Evolutionary conservation across 1,284 basidiomycete genomes (phyloP).

Genomic region (Cryptococcus sp.): DNA sequence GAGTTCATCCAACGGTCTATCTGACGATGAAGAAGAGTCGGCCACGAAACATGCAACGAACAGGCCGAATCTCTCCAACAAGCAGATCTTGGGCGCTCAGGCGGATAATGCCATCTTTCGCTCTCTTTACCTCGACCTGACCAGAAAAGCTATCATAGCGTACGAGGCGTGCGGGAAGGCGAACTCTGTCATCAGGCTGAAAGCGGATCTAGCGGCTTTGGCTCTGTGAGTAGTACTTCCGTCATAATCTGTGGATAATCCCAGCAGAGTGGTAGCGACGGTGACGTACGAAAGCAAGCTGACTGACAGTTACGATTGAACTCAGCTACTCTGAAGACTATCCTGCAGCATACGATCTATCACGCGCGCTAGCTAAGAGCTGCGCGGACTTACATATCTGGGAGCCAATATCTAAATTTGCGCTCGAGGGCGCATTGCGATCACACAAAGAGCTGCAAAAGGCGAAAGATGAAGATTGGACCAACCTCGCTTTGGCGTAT

Average conservation of each 20-base stretch:
- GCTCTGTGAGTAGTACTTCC: constrained; percentile 65
- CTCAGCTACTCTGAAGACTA: constrained; percentile 32
- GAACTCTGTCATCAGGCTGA: constrained; percentile 80
- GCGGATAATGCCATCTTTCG: constrained; percentile 66
- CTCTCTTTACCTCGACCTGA: constrained; percentile 69
- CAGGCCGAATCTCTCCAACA: constrained; percentile 59
- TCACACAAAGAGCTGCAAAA: constrained; percentile 31
- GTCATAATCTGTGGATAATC: neutral
- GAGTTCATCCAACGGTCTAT: constrained; percentile 27
- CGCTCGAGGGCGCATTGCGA: constrained; percentile 37
- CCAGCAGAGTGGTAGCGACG: neutral
- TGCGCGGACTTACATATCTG: constrained; percentile 42
- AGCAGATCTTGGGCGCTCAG: constrained; percentile 67
- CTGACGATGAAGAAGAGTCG: constrained; percentile 16
- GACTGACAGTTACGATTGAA: neutral
- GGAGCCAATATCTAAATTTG: constrained; percentile 40
- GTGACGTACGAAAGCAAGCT: neutral
- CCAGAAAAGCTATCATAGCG: constrained; percentile 77
- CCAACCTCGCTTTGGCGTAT: constrained; percentile 45
- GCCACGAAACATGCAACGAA: constrained; percentile 1
- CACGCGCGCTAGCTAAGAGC: constrained; percentile 34
- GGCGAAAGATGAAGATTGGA: constrained; percentile 39
- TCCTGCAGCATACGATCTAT: constrained; percentile 36
- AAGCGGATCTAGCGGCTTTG: constrained; percentile 79
- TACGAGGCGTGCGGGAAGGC: constrained; percentile 77